phyloP scores from a whole-genome alignment of 805 yeast species.

The Suhomyces vadensis region DNA sequence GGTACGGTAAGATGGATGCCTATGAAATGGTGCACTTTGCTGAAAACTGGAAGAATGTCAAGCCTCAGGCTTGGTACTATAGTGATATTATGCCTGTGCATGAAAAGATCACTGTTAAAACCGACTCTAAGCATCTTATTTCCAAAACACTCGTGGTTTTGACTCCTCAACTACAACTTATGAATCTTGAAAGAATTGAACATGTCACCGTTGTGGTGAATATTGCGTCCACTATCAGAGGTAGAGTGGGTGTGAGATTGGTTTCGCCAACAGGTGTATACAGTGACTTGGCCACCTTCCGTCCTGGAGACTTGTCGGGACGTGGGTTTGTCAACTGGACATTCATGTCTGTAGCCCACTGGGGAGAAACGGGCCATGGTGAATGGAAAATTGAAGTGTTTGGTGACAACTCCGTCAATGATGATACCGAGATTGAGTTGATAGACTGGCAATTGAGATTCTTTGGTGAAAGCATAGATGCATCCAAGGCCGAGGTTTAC shows the following conservation, averaged over 20 bases:
- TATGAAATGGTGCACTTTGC: constrained; percentile 72
- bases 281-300: constrained; percentile 70
- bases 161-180: constrained; percentile 47
- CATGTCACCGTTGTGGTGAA: constrained; percentile 83
- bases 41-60: constrained; percentile 74
- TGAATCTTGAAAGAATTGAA: constrained; percentile 73
- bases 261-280: constrained; percentile 73
- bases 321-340: constrained; percentile 81
- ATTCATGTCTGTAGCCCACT: constrained; percentile 96
- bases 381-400: constrained; percentile 74
- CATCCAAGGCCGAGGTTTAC: constrained; percentile 57
- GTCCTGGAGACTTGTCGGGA: constrained; percentile 56
- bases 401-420: constrained; percentile 10
- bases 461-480: constrained; percentile 78
- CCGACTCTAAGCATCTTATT: neutral
- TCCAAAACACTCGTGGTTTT: constrained; percentile 41
- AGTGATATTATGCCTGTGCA: constrained; percentile 41
- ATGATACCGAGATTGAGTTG: constrained; percentile 42
- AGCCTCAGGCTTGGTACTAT: constrained; percentile 85
- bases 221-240: constrained; percentile 64
- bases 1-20: constrained; percentile 92
- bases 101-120: constrained; percentile 15
- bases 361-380: constrained; percentile 86
- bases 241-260: constrained; percentile 64
- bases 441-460: constrained; percentile 73